Percentiles rank a stretch among this genome's conserved stretches.
Evolutionary conservation across 129 eudicot genomes (phyloP).

Genomic region (Lactuca saligna): DNA sequence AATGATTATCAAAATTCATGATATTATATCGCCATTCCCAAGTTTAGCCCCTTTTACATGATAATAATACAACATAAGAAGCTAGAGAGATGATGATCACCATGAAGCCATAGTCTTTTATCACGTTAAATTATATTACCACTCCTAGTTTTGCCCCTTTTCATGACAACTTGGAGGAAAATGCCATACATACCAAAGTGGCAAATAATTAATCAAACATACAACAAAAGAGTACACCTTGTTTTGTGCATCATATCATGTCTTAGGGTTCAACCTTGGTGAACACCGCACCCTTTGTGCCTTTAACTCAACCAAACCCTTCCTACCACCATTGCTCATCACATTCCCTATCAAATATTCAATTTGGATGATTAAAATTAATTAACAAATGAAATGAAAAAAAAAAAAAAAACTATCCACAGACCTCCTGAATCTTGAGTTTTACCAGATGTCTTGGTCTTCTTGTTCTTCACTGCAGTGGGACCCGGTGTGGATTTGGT

Average conservation of each 20-base stretch:
- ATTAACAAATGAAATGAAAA: background rate
- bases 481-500: constrained; percentile 9
- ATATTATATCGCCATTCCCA: background rate
- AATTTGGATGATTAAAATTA: background rate
- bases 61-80: background rate
- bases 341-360: constrained; percentile 24
- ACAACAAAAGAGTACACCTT: constrained; percentile 22
- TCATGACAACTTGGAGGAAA: constrained; percentile 19
- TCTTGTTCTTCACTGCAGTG: constrained; percentile 24
- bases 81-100: background rate
- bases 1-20: background rate
- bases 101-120: constrained; percentile 11
- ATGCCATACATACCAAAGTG: constrained; percentile 13
- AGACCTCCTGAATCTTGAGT: constrained; percentile 37
- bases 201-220: constrained; percentile 8
- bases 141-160: constrained; percentile 17
- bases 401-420: background rate
- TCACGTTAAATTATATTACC: constrained; percentile 3
- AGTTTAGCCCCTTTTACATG: background rate
- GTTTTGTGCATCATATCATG: constrained; percentile 24
- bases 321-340: constrained; percentile 26
- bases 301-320: constrained; percentile 23
- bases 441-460: constrained; percentile 18
- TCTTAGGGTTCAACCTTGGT: constrained; percentile 41
- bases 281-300: constrained; percentile 42